phyloP scores from a whole-genome alignment of 176 grass and related monocot species.

The Avena insularis region DNA sequence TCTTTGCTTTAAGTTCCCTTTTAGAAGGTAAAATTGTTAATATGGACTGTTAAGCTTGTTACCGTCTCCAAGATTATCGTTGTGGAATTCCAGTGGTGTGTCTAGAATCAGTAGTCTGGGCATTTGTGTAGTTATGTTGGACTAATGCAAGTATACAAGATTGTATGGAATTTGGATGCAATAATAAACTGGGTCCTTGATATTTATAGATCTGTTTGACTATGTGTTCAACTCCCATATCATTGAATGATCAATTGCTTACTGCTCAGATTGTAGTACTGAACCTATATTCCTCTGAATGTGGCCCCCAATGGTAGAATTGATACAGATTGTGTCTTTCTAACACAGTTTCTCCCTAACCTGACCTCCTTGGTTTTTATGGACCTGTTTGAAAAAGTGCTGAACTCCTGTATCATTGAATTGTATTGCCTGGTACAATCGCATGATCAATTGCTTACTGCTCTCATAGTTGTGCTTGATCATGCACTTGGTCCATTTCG shows the following conservation, averaged over 20 bases:
- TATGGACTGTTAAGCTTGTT: not conserved
- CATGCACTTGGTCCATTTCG: slow-evolving; percentile 15
- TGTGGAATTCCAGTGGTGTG: not conserved
- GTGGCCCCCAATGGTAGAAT: not conserved
- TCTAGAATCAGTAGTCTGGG: not conserved
- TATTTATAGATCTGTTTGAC: not conserved
- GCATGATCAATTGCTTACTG: not conserved
- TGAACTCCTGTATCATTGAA: not conserved
- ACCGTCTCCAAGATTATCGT: not conserved
- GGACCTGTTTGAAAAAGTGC: slow-evolving; percentile 1
- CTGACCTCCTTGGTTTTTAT: slow-evolving; percentile 22
- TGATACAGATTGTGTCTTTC: not conserved
- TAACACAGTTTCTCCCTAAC: not conserved
- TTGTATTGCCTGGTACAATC: slow-evolving; percentile 8
- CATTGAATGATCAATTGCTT: slow-evolving; percentile 8
- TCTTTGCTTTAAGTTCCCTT: slow-evolving; percentile 65
- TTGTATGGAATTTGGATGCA: not conserved
- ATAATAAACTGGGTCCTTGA: not conserved
- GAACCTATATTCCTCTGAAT: not conserved
- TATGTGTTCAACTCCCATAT: not conserved
- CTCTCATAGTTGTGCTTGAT: slow-evolving; percentile 28
- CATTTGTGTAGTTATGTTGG: not conserved
- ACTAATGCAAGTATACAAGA: not conserved
- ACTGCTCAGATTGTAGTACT: not conserved
- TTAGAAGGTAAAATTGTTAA: slow-evolving; percentile 66